Conservation (phyloP, 176 grass and related monocot genomes). For the Zea mays region Zm-B73-REFERENCE-NAM-5.0 NC_050096.1:112840001-112840500, state of each 20-base stretch:
- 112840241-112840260: background rate
- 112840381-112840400: conserved; percentile 82
- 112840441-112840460: conserved; percentile 90
- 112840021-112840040: background rate
- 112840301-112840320: background rate
- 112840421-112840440: conserved; percentile 69
- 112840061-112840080: background rate
- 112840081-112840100: background rate
- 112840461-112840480: conserved; percentile 77
- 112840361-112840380: conserved; percentile 86
- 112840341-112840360: conserved; percentile 35
- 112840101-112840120: background rate
- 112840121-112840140: background rate
- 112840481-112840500: conserved; percentile 50
- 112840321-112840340: background rate
- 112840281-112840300: background rate
- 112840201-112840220: background rate
- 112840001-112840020: background rate
- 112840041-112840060: background rate
- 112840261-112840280: background rate
- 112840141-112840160: background rate
- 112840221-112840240: background rate
- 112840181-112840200: background rate
- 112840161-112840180: background rate
- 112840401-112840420: conserved; percentile 84